Evolutionary conservation across 2,329 filamentous ascomycete genomes (phyloP).

Genomic region (Fusarium lyarnte): DNA sequence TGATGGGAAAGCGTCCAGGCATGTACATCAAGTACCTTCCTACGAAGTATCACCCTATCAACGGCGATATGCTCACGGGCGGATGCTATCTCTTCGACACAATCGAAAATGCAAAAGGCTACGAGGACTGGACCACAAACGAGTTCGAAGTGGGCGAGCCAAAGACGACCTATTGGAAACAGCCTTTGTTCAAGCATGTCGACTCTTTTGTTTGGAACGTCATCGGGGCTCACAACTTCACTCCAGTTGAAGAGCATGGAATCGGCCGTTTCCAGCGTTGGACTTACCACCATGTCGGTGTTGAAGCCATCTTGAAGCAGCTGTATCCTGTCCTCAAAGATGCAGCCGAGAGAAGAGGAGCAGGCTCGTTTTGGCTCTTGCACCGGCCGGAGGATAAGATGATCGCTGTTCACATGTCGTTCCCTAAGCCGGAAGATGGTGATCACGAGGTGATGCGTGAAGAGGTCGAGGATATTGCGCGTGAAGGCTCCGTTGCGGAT

Average conservation of each 20-base stretch:
- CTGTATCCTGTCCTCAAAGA: slow-evolving; percentile 32
- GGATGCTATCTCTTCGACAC: slow-evolving; percentile 33
- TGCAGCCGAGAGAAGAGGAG: slow-evolving; percentile 21
- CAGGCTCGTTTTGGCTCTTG: slow-evolving; percentile 31
- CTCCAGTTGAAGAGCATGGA: slow-evolving; percentile 1
- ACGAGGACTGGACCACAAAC: slow-evolving; percentile 31
- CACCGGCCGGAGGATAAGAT: slow-evolving; percentile 24
- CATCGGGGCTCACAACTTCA: slow-evolving; percentile 33
- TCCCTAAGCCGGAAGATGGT: background rate
- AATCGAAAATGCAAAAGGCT: slow-evolving; percentile 14
- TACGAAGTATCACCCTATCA: slow-evolving; percentile 25
- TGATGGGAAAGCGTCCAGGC: slow-evolving; percentile 27
- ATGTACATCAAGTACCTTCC: slow-evolving; percentile 38
- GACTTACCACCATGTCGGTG: slow-evolving; percentile 17
- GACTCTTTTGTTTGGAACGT: slow-evolving; percentile 27
- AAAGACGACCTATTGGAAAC: slow-evolving; percentile 35
- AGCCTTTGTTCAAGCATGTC: slow-evolving; percentile 28
- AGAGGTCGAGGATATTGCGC: background rate
- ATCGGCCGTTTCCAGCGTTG: slow-evolving; percentile 36
- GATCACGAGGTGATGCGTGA: slow-evolving; percentile 1
- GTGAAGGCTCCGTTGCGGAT: background rate
- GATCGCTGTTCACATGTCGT: slow-evolving; percentile 27
- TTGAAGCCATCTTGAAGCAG: slow-evolving; percentile 22
- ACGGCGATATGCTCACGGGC: slow-evolving; percentile 27
- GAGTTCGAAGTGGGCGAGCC: slow-evolving; percentile 37